These are phyloP conservation scores for Cucurbita argyrosperma DNA, from an alignment of 306 rosid genomes.

Conservation along the genomic window DNA sequence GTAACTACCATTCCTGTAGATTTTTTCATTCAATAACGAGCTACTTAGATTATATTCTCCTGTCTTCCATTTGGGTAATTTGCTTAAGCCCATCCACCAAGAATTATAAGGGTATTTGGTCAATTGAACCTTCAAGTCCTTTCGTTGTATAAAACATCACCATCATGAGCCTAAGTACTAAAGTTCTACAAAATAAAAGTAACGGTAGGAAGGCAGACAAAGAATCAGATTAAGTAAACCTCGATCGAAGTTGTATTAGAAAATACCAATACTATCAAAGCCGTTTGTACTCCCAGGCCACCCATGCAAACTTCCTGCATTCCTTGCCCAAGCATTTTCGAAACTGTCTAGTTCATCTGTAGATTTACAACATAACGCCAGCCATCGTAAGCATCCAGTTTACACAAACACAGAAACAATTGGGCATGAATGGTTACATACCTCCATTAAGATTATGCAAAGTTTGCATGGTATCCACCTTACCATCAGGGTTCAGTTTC, in stretches of 20 bases:
- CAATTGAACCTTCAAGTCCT: background rate
- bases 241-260: background rate
- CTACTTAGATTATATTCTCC: too few relatives aligned
- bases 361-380: background rate
- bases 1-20: too few relatives aligned
- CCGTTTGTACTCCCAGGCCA: slow-evolving; percentile 18
- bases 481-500: slow-evolving; percentile 73
- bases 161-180: background rate
- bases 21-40: too few relatives aligned
- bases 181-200: background rate
- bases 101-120: too few relatives aligned
- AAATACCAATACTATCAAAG: background rate
- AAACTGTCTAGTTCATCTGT: slow-evolving; percentile 61
- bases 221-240: background rate
- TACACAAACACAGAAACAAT: background rate
- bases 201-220: background rate
- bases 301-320: slow-evolving; percentile 53
- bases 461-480: slow-evolving; percentile 64
- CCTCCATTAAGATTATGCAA: slow-evolving; percentile 81
- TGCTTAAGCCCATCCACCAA: too few relatives aligned
- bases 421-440: slow-evolving; percentile 4
- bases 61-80: too few relatives aligned
- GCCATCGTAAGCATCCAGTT: background rate
- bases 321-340: slow-evolving; percentile 64
- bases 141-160: background rate